Evolutionary conservation across 2,329 filamentous ascomycete genomes (phyloP).

Genomic region (Colletotrichum musae): DNA sequence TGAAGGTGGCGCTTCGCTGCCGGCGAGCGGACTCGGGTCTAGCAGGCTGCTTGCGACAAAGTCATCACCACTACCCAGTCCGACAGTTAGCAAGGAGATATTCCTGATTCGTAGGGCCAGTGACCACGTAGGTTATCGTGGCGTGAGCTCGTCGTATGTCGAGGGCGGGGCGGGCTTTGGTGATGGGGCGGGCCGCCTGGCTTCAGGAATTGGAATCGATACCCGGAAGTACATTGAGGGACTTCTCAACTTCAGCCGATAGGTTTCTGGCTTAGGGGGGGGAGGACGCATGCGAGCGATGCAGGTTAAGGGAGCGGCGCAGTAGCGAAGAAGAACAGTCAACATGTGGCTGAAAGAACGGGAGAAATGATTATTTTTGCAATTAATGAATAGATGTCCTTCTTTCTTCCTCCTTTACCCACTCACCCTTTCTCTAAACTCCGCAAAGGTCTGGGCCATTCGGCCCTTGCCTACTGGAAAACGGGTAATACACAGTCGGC

Average conservation of each 20-base stretch:
- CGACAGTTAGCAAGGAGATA: constrained; percentile 68
- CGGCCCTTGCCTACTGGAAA: too few species aligned
- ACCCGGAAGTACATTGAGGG: constrained; percentile 82
- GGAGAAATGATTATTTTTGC: neutral
- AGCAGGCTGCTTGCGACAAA: constrained; percentile 17
- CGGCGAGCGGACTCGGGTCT: constrained; percentile 15
- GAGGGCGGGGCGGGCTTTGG: constrained; percentile 60
- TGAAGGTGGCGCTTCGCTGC: constrained; percentile 20
- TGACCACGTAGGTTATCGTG: constrained; percentile 63
- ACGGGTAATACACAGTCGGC: too few species aligned
- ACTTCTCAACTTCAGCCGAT: constrained; percentile 73
- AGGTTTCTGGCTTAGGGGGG: constrained; percentile 7
- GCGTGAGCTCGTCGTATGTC: constrained; percentile 51
- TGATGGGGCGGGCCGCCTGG: constrained; percentile 72
- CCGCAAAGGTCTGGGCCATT: too few species aligned
- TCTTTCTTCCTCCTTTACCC: neutral
- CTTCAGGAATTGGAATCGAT: constrained; percentile 83
- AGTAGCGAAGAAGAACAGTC: neutral
- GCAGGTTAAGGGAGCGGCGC: too few species aligned
- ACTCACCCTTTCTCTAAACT: too few species aligned
- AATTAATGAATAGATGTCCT: neutral
- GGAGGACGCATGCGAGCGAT: too few species aligned
- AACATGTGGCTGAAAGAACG: neutral
- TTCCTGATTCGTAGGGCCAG: constrained; percentile 73
- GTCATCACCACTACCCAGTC: constrained; percentile 4